A percentile compares a stretch with the other conserved stretches of the same genome.
These are phyloP conservation scores for Irpex lacteus DNA, from an alignment of 1,284 basidiomycete species.

Conservation along the genomic window DNA sequence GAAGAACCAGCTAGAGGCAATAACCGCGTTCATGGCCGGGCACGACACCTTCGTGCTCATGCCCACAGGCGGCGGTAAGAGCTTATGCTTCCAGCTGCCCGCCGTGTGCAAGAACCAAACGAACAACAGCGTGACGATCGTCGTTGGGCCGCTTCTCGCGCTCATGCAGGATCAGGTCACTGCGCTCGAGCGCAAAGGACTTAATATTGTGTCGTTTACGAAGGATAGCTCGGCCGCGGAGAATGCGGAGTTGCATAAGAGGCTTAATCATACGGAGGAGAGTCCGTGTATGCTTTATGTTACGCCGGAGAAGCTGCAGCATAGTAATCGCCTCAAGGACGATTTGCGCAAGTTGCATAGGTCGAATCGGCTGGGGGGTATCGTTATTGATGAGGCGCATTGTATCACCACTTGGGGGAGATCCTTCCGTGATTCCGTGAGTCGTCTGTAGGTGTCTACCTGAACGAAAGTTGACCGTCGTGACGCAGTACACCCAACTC, in stretches of 20 bases:
- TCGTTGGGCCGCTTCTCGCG: constrained; percentile 87
- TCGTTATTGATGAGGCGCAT: constrained; percentile 97
- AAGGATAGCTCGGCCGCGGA: constrained; percentile 49
- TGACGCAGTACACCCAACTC: constrained; percentile 63
- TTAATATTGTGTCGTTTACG: constrained; percentile 76
- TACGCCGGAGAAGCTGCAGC: constrained; percentile 89
- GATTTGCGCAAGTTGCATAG: constrained; percentile 61
- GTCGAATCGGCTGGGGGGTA: constrained; percentile 70
- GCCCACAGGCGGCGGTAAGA: constrained; percentile 97
- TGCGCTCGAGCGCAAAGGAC: constrained; percentile 59
- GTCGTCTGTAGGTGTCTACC: constrained; percentile 22
- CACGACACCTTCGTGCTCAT: constrained; percentile 93
- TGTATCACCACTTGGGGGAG: constrained; percentile 88
- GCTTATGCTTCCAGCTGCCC: constrained; percentile 84
- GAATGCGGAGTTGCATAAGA: constrained; percentile 34
- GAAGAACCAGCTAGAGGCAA: constrained; percentile 84
- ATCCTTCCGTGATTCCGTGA: constrained; percentile 75
- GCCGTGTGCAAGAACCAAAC: constrained; percentile 76
- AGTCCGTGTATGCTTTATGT: constrained; percentile 79
- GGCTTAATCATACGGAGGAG: constrained; percentile 35
- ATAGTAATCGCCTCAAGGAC: constrained; percentile 54
- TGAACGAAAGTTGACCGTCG: constrained; percentile 3
- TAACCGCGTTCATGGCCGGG: constrained; percentile 78
- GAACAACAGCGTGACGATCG: constrained; percentile 84
- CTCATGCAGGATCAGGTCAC: constrained; percentile 91